Conservation (phyloP, 352 stramenopile species). For the Thraustochytrium sp. region DNA sequence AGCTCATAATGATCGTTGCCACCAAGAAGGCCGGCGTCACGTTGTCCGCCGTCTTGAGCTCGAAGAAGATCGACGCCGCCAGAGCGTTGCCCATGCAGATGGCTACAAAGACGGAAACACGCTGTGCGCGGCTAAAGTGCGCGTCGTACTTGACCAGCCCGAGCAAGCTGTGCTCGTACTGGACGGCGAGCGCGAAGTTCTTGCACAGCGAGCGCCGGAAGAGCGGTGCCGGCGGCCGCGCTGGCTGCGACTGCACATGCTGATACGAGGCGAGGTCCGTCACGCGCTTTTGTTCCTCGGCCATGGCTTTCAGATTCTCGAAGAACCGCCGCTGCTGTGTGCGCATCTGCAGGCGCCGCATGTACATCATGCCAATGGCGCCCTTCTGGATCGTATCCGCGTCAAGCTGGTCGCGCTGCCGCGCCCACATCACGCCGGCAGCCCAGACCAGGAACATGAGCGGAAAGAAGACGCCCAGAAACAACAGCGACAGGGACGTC, state of each 20-base stretch:
- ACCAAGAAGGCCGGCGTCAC: background rate
- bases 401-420: background rate
- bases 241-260: background rate
- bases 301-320: background rate
- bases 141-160: conserved; percentile 27
- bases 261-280: conserved; percentile 2
- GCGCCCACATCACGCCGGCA: background rate
- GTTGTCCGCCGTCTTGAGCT: background rate
- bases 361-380: conserved; percentile 30
- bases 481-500: background rate
- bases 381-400: conserved; percentile 37
- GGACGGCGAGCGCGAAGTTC: background rate
- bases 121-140: background rate
- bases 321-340: conserved; percentile 10
- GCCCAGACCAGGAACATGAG: background rate
- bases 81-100: conserved; percentile 14
- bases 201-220: conserved; percentile 4
- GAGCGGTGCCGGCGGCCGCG: background rate
- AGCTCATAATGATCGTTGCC: background rate
- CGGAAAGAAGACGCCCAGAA: conserved; percentile 14
- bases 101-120: conserved; percentile 7
- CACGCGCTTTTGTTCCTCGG: background rate
- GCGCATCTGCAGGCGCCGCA: background rate
- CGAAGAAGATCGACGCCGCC: conserved; percentile 13
- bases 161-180: conserved; percentile 23